Base-by-base conservation (phyloP, 495 filamentous ascomycete genomes). In the Penicillium coprophilum region DNA sequence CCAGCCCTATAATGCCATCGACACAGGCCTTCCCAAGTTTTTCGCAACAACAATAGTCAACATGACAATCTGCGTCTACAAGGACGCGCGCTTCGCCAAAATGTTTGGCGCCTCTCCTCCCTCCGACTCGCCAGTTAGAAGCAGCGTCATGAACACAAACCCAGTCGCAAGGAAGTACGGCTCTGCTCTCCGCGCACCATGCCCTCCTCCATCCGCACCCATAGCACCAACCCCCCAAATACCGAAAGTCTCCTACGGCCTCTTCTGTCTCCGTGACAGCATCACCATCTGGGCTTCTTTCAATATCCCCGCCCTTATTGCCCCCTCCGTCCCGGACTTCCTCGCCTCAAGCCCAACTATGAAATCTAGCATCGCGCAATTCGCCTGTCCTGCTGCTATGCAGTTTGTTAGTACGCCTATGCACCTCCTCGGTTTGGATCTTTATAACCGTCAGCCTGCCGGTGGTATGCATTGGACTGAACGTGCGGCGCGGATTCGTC, bases 271-370 rank as follows among this genome's bases (percentile, higher is more conserved):
- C 50, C 84, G 94, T 60, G 93, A 97, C 73, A 91, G 87, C 69
- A 72, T 96, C 57, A 97, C 93, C 19, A 91, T 97, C 70, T 96
- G 96, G 73, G 91, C 88, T 23, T 90, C 86, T 38, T 97, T 97
- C 81, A 97, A 96, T 69, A 78, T 96, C 24, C 93, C 93, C 0
- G 79, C 89, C 0, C 63, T 94, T 1, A 74, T 97, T 13, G 88
- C 91, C 0, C 71, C 71, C 45, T 64, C 61, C 6, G 72, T 77
- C 31, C 72, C 75, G 2, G 76, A 77, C 46, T 67, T 59, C 24
- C 51, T 76, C n/a, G 73, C 89, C 8, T 71, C 79, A 44, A 76
- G 72, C 11, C 72, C 79, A 12, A 68, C 85, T 45, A 78, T 81
- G 56, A 74, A 80, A 32, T 77, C 81, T 52, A 85, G 83, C 3